These are phyloP conservation scores for Candida odintsovae DNA, from an alignment of 805 yeast species.

Conservation along the genomic window DNA sequence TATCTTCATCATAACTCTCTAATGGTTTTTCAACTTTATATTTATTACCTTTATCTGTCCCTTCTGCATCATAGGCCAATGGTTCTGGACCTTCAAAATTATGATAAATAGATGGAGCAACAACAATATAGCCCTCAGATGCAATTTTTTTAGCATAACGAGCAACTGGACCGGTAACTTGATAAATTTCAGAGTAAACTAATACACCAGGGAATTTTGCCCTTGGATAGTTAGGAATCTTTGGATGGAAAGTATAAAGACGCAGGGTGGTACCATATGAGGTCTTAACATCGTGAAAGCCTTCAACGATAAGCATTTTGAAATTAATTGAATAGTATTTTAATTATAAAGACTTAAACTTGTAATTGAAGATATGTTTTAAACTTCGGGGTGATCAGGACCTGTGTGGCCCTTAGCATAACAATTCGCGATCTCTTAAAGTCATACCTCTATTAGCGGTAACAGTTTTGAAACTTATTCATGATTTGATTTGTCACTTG, in stretches of 20 bases:
- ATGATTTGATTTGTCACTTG: no score
- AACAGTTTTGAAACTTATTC: no score
- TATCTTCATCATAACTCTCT: slow-evolving; percentile 73
- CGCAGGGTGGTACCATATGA: slow-evolving; percentile 64
- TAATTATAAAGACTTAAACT: no score
- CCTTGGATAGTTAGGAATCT: slow-evolving; percentile 63
- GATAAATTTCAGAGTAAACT: slow-evolving; percentile 76
- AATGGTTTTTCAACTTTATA: slow-evolving; percentile 64
- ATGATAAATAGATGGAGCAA: slow-evolving; percentile 77
- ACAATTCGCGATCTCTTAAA: no score
- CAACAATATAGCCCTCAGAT: slow-evolving; percentile 71
- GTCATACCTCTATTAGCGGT: no score
- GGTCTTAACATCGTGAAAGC: slow-evolving; percentile 58
- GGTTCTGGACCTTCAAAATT: slow-evolving; percentile 62
- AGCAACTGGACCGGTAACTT: slow-evolving; percentile 77
- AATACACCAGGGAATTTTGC: slow-evolving; percentile 80
- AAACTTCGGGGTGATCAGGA: no score
- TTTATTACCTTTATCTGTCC: slow-evolving; percentile 69
- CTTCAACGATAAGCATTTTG: slow-evolving; percentile 62
- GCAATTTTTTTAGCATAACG: slow-evolving; percentile 76
- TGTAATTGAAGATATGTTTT: no score
- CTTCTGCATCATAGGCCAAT: slow-evolving; percentile 61
- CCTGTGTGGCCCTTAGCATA: no score
- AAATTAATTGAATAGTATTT: neutral
- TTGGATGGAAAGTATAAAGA: slow-evolving; percentile 61